Evolutionary conservation across 768 basidiomycete genomes (phyloP), one percentile per base, ranked within the genome.

Genomic region (Lactifluus volemus): DNA sequence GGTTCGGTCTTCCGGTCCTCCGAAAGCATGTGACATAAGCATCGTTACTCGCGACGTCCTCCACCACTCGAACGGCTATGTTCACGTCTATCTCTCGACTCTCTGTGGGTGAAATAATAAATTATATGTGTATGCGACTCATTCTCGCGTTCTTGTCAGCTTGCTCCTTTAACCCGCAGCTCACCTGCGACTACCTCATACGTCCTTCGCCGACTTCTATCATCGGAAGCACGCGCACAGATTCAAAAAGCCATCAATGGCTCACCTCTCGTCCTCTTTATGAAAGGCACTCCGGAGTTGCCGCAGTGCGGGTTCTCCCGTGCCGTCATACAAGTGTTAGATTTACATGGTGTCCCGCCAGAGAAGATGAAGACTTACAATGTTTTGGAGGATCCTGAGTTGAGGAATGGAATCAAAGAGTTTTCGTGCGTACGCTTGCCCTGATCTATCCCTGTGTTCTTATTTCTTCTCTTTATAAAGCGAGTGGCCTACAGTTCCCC

Each of bases 401-500:
- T 99, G 49, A 78, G 96, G 63, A 83, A 69, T 67, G 83, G 84
- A 3, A 96, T 98, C 71, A 98, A 99, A 74, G 94, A 98, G 72
- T 98, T 92, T 72, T 95, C 92, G 95, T 98, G 67, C 70, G 93
- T 84, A 25, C 45, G n/a, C 41, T 41, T 39, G 49, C 21, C 9
- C 41, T 12, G 32, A 51, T 9, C 5, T 21, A 32, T 7, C 7
- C 53, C 12, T 5, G 32, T 4, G 1, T 15, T 32, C 42, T 47
- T 51, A 66, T 32, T 17, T 38, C 30, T 61, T 53, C 17, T 11
- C 17, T 36, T 9, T 59, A 44, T 39, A 15, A 67, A 98, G 95
- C 25, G 91, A 97, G 65, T 99, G 96, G 96, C 96, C 96, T 14
- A 99, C 96, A 19, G 86, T 99, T 65, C 96, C 96, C 11, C 96